Conservation (phyloP, 2,329 filamentous ascomycete genomes). For the Venturia asperata region DNA sequence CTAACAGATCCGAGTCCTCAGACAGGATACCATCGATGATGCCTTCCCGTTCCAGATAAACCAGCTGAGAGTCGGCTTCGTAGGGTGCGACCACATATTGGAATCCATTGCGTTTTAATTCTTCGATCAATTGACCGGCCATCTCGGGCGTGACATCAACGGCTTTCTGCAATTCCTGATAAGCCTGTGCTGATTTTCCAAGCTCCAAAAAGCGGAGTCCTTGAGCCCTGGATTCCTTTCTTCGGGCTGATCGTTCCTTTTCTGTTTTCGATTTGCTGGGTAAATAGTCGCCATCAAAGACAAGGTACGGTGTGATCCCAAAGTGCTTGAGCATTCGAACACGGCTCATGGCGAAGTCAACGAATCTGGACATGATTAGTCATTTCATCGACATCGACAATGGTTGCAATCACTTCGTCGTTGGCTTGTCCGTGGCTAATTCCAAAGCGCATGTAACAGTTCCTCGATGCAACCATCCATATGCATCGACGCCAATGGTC, state of each 20-base stretch:
- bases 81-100: constrained; percentile 93
- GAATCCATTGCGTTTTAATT: constrained; percentile 71
- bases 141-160: constrained; percentile 95
- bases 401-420: constrained; percentile 58
- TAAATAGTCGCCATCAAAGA: constrained; percentile 93
- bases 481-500: constrained; percentile 90
- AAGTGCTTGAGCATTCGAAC: constrained; percentile 93
- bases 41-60: constrained; percentile 82
- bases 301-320: constrained; percentile 85
- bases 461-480: constrained; percentile 96
- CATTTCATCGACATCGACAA: constrained; percentile 23
- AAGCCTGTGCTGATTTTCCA: constrained; percentile 72
- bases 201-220: constrained; percentile 75
- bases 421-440: constrained; percentile 80
- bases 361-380: constrained; percentile 52
- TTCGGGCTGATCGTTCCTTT: constrained; percentile 62
- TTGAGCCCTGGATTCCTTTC: constrained; percentile 67
- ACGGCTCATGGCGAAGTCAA: constrained; percentile 82
- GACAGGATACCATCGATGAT: constrained; percentile 83
- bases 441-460: constrained; percentile 86
- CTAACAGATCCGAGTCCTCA: constrained; percentile 91
- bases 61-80: constrained; percentile 94
- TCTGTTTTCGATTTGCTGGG: constrained; percentile 91
- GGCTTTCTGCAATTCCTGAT: constrained; percentile 84
- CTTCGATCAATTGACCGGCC: constrained; percentile 85